Base-by-base conservation (phyloP, 306 rosid species). In the Comarum palustre region DNA sequence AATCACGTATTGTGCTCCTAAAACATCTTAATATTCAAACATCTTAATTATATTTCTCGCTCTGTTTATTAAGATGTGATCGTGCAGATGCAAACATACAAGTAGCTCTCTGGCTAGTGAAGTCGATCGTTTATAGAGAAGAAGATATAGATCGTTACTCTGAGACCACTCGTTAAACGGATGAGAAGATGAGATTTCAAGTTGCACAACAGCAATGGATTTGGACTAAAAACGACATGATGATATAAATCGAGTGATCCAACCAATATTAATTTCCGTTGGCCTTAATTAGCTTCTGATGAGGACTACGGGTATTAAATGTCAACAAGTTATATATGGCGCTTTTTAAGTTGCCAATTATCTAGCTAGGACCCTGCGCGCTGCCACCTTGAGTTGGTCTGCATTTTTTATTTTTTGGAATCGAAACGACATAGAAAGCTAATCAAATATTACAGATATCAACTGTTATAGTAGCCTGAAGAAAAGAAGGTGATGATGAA, bases 91-190 rank as follows among this genome's bases (percentile, higher is more conserved):
- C 60, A 3, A 2, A 54, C 60, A 54, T 20, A 10, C 15, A 3
- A 20, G 31, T 54, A 20, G 27, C 60, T 10, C 31, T 50, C 57
- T 19, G 2, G 57, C 57, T 50, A 19, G 36, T 6, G 4, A 32
- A 11, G 29, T 32, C 2, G 63, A 0, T n/a, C 29, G 46, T 50
- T 17, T 8, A 4, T 14, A 32, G 66, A 12, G 32, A 73, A 60
- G 31, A 46, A 27, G 24, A 17, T 36, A 32, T 2, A 14, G 34
- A 32, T n/a, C n/a, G 36, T 24, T 29, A 25, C 7, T 68, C 57
- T 68, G 25, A 34, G 20, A 71, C 75, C 75, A 73, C 46, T 62
- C 45, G 34, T 73, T 61, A 8, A 13, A 48, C 22, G 77, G 77
- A 73, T 73, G 32, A 73, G 48, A 27, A 47, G 55, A 12, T 39